Base-by-base conservation (phyloP, 306 rosid species). In the Cicer arietinum region DNA sequence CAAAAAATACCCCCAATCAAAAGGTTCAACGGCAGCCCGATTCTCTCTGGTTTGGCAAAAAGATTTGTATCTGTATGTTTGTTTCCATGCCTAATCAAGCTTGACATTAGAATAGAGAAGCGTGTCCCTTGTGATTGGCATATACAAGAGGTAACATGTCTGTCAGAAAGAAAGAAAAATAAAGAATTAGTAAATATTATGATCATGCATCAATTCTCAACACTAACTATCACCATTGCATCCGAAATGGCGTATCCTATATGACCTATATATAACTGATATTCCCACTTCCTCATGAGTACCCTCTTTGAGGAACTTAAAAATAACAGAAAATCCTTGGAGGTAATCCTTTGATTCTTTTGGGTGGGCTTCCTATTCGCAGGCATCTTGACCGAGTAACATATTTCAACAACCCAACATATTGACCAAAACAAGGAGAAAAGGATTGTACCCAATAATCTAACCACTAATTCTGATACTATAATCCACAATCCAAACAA, bases 41-140 rank as follows among this genome's bases (percentile, higher is more conserved):
- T 46, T 73, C 69, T 62, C 82, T 79, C 87, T 14, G 7, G 61
- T 76, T 48, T 68, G 77, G 50, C 64, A 47, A 67, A 54, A 74
- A 25, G 52, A 63, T 63, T 69, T 46, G 65, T 79, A 81, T 16
- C 47, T 40, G 61, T 65, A 10, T 11, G 61, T 16, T 71, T 61
- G 60, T 41, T 50, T 53, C 58, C 75, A 70, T 25, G 86, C 81
- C 79, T 83, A 92, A 73, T 92, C 98, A 72, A 92, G 88, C 85
- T 93, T 93, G 83, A 93, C 96, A 42, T 88, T 93, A 42, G 98
- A 89, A 81, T 90, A 93, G 13, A 93, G 87, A 67, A 93, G 91
- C 1, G 98, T 93, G 88, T 93, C 98, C 86, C 82, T 90, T 30
- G 97, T 89, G 70, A 90, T 76, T 12, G 95, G 90, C 98, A 93